A percentile compares a stretch with the other conserved stretches of the same genome.
These are phyloP conservation scores for Grammothele lineata DNA, from an alignment of 768 basidiomycete genomes.

Conservation along the genomic window DNA sequence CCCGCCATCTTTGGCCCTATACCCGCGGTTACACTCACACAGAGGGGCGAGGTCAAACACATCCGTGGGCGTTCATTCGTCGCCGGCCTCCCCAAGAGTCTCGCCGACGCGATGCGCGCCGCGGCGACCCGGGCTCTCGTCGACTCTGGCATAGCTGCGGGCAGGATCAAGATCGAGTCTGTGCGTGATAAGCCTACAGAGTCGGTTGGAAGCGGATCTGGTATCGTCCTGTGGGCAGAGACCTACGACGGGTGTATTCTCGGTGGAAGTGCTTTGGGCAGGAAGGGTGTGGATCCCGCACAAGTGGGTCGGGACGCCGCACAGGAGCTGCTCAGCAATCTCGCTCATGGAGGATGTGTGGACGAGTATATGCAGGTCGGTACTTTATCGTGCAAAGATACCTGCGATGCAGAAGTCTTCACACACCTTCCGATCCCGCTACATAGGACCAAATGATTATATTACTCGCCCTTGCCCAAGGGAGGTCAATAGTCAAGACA, in stretches of 20 bases:
- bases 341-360: slow-evolving; percentile 65
- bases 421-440: slow-evolving; percentile 17
- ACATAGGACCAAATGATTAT: slow-evolving; percentile 75
- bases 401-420: too few relatives aligned
- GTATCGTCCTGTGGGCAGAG: slow-evolving; percentile 74
- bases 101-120: slow-evolving; percentile 53
- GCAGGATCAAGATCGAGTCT: slow-evolving; percentile 24
- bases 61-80: slow-evolving; percentile 62
- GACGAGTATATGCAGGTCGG: slow-evolving; percentile 61
- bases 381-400: too few relatives aligned
- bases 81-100: slow-evolving; percentile 52
- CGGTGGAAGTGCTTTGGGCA: slow-evolving; percentile 64
- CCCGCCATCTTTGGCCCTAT: slow-evolving; percentile 37
- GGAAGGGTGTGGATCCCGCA: slow-evolving; percentile 41
- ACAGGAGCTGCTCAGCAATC: slow-evolving; percentile 48
- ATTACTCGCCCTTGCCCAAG: slow-evolving; percentile 69
- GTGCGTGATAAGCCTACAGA: slow-evolving; percentile 23
- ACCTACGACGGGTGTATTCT: slow-evolving; percentile 62
- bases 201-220: slow-evolving; percentile 58
- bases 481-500: slow-evolving; percentile 51
- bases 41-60: slow-evolving; percentile 48
- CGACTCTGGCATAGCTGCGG: slow-evolving; percentile 30
- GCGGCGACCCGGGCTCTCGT: slow-evolving; percentile 47
- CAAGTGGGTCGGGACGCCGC: slow-evolving; percentile 60
- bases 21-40: slow-evolving; percentile 43